Percentiles rank a stretch among this genome's conserved stretches.
These are phyloP conservation scores for Endoconidiophora polonica DNA, from an alignment of 2,329 filamentous ascomycete genomes.

Conservation along the genomic window DNA sequence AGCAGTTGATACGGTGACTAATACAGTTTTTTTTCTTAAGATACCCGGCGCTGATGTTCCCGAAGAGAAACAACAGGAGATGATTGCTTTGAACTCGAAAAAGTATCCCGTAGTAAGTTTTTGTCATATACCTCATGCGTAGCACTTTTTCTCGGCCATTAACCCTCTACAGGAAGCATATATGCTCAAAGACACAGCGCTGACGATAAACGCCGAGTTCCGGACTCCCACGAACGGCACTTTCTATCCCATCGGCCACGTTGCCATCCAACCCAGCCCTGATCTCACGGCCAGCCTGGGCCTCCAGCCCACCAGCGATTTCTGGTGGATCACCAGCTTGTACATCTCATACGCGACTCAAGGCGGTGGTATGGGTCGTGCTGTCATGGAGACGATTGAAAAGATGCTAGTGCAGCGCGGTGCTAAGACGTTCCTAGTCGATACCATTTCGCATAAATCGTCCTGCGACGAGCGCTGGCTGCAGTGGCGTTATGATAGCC, in stretches of 20 bases:
- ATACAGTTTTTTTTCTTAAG: not conserved
- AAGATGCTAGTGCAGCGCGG: conserved; percentile 19
- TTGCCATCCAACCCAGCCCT: conserved; percentile 22
- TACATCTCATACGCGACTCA: conserved; percentile 26
- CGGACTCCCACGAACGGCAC: conserved; percentile 18
- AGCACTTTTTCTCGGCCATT: not conserved
- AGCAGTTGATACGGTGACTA: not conserved
- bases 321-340: conserved; percentile 25
- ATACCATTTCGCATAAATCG: conserved; percentile 20
- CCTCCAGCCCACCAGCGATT: conserved; percentile 18
- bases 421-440: conserved; percentile 22
- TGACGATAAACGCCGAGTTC: conserved; percentile 17
- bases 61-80: not conserved
- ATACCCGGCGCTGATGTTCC: not conserved
- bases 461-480: conserved; percentile 17
- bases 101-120: conserved; percentile 6
- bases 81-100: not conserved
- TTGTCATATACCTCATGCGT: not conserved
- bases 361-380: conserved; percentile 21
- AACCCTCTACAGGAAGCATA: conserved; percentile 18
- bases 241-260: conserved; percentile 26
- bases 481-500: conserved; percentile 17
- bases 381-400: conserved; percentile 23
- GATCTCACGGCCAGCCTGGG: conserved; percentile 19
- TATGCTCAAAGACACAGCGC: conserved; percentile 22